These are phyloP conservation scores for Sporisorium exsertum DNA, from an alignment of 1,284 basidiomycete genomes.

Conservation along the genomic window DNA sequence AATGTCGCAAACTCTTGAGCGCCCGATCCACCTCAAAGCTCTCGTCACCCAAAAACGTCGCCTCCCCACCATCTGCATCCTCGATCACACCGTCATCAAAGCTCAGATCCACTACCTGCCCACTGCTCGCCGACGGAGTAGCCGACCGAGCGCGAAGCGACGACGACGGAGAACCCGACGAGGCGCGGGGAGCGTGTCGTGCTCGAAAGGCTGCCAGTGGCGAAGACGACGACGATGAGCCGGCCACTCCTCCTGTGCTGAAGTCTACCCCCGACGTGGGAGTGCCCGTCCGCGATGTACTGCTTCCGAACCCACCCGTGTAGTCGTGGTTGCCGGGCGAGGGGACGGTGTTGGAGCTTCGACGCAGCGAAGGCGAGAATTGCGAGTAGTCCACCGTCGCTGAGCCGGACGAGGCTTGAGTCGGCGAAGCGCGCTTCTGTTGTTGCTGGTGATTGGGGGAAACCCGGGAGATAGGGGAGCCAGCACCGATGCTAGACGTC, in stretches of 20 bases:
- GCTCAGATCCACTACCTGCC: constrained; percentile 11
- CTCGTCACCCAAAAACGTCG: constrained; percentile 61
- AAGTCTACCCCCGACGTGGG: neutral
- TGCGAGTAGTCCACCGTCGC: constrained; percentile 32
- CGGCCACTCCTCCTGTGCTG: constrained; percentile 46
- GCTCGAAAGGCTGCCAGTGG: constrained; percentile 75
- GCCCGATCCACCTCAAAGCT: constrained; percentile 48
- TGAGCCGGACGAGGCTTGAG: constrained; percentile 7
- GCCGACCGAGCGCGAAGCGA: constrained; percentile 8
- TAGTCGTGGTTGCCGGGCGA: neutral
- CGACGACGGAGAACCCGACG: constrained; percentile 3
- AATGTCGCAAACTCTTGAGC: constrained; percentile 22
- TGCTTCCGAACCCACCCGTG: constrained; percentile 8
- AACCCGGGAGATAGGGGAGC: constrained; percentile 34
- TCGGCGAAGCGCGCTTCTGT: neutral
- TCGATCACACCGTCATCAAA: constrained; percentile 67
- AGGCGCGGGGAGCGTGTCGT: constrained; percentile 61
- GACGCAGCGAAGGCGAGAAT: constrained; percentile 33
- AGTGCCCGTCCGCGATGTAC: neutral
- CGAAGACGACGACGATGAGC: constrained; percentile 75
- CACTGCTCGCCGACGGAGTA: constrained; percentile 5
- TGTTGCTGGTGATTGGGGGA: neutral
- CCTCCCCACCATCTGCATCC: constrained; percentile 61
- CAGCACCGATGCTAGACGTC: constrained; percentile 25
- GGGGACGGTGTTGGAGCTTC: constrained; percentile 3